Base-by-base conservation (phyloP, 805 yeast species). In the Barnettozyma vustinii region DNA sequence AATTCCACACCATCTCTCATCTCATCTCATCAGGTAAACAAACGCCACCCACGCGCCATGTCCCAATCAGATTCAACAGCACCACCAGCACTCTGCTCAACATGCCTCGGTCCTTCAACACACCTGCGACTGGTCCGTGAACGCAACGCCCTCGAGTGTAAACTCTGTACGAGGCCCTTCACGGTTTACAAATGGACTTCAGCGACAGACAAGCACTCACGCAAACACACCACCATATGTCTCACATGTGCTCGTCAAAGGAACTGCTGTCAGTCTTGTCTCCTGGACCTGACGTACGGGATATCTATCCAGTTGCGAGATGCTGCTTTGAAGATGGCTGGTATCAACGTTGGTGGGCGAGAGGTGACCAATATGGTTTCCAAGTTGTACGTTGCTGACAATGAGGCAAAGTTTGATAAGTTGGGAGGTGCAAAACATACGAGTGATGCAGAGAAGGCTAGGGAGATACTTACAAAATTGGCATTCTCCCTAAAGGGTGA, bases 251-350 rank as follows among this genome's bases (percentile, higher is more conserved):
- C 97, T 0, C 71, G 82, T 39, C 80, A 83, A 40, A 76, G 84
- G 51, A 84, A 87, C 66, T 84, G 95, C 57, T 92, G 99, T 62
- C 98, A 94, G 64, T 70, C 81, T 21, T 92, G 99, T 64, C 77
- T 89, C 79, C 64, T 85, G 32, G 98, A 92, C 67, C 68, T 91
- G 39, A 79, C 83, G 26, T 87, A 81, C 68, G 87, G 90, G 4
- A 79, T 94, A n/a, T 88, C 96, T 0, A 63, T 89, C 16, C 79
- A 82, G 10, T 68, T 89, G 7, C 72, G 97, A 54, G 97, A 91
- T 59, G 81, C 88, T 1, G 87, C 96, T 4, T 64, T 90, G 57
- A 80, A 81, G 56, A 73, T 88, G 75, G 84, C 91, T 2, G 83
- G 83, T 15, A 69, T 74, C 15, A 72, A 67, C 23, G 54, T 64